Conservation (phyloP, 2,329 filamentous ascomycete genomes). For the Calonectria fujianensis region DNA sequence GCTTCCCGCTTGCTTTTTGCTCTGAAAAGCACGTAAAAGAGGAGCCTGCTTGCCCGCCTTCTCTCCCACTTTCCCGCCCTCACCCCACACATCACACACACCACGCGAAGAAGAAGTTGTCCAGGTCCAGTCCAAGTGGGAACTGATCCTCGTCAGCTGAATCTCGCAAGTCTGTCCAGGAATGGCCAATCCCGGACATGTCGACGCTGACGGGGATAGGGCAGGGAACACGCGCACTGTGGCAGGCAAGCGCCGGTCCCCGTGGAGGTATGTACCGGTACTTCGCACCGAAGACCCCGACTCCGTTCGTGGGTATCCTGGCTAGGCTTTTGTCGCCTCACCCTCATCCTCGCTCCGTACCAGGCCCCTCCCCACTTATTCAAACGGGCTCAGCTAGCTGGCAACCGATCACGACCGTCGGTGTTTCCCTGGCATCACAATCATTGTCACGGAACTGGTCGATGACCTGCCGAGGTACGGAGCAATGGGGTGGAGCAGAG, state of each 20-base stretch:
- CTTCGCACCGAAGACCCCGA: slow-evolving; percentile 48
- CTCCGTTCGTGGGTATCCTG: slow-evolving; percentile 48
- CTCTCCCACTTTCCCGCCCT: slow-evolving; percentile 15
- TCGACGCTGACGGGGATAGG: slow-evolving; percentile 40
- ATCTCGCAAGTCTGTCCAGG: slow-evolving; percentile 50
- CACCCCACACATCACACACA: slow-evolving; percentile 26
- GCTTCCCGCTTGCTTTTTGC: slow-evolving; percentile 38
- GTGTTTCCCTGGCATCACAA: slow-evolving; percentile 40
- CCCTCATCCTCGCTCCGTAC: slow-evolving; percentile 25
- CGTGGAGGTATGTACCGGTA: slow-evolving; percentile 48
- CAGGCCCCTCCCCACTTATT: slow-evolving; percentile 21
- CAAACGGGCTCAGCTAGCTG: slow-evolving; percentile 16
- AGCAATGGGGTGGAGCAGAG: slow-evolving; percentile 2
- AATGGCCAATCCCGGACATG: slow-evolving; percentile 43
- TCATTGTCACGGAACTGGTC: not conserved
- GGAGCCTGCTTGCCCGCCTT: slow-evolving; percentile 14
- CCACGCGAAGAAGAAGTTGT: slow-evolving; percentile 11
- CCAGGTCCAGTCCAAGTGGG: slow-evolving; percentile 28
- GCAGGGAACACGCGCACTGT: slow-evolving; percentile 50
- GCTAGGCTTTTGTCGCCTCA: slow-evolving; percentile 40
- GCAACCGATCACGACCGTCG: slow-evolving; percentile 34
- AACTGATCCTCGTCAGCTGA: slow-evolving; percentile 41
- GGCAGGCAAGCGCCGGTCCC: slow-evolving; percentile 39
- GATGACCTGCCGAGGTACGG: slow-evolving; percentile 9
- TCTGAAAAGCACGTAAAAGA: slow-evolving; percentile 24